Conservation (phyloP, 2,329 filamentous ascomycete species). For the Phoma sp. region DNA sequence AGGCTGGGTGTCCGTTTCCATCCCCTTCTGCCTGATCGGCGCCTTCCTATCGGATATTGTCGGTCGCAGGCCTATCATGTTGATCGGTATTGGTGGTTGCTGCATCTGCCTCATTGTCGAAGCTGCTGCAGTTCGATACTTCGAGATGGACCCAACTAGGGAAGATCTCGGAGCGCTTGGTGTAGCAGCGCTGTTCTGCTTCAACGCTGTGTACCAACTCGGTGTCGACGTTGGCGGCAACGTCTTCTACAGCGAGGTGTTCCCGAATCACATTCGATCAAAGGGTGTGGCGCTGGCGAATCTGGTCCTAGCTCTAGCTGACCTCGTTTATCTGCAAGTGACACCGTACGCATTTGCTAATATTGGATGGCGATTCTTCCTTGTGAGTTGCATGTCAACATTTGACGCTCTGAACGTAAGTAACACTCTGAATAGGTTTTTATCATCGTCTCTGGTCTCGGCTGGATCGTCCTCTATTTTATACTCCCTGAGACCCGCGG, state of each 20-base stretch:
- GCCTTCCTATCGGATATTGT: conserved; percentile 25
- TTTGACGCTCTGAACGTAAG: too few relatives aligned
- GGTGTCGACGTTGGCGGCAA: conserved; percentile 33
- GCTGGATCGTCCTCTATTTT: neutral
- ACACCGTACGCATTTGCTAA: conserved; percentile 42
- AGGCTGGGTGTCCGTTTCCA: conserved; percentile 36
- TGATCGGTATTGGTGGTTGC: conserved; percentile 33
- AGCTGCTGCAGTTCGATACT: conserved; percentile 15
- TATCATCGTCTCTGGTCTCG: conserved; percentile 27
- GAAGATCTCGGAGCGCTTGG: neutral
- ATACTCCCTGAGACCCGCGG: neutral
- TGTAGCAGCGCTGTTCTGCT: conserved; percentile 26
- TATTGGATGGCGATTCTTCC: conserved; percentile 43
- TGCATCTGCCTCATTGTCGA: conserved; percentile 32
- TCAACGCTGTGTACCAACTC: conserved; percentile 31
- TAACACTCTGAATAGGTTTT: conserved; percentile 8
- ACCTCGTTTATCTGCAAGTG: conserved; percentile 24
- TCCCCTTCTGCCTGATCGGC: conserved; percentile 30
- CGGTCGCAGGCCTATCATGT: conserved; percentile 29
- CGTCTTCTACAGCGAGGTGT: conserved; percentile 29
- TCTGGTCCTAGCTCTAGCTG: conserved; percentile 14
- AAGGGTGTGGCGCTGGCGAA: conserved; percentile 26
- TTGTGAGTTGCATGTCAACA: conserved; percentile 14
- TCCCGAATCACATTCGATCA: conserved; percentile 31
- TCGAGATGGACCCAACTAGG: neutral